Evolutionary conservation across 176 grass and related monocot genomes (phyloP), one percentile per base, ranked within the genome.

Genomic region (Secale cereale): DNA sequence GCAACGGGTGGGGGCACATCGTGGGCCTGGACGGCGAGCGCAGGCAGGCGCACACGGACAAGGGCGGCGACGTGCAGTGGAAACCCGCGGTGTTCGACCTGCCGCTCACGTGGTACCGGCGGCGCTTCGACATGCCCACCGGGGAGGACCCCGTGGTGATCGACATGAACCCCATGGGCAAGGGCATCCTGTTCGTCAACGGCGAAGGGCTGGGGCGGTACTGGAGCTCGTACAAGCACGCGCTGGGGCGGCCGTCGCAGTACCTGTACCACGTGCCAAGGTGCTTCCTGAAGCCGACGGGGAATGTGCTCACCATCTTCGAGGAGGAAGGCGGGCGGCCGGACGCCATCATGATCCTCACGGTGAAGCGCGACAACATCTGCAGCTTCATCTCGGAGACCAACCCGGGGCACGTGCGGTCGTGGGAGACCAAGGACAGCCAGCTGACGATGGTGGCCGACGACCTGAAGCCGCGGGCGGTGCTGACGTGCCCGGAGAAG

Each of bases 311-410:
- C 35, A 64, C 92, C 16, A 0, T 99, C 27, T 99, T 94, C 69
- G 97, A 99, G 89, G 97, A 99, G 78, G 81, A 91, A 6, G 84
- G 84, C 36, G 93, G 97, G 0, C 75, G 57, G 22, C 91, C 90
- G 6, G 88, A 96, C 33, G 88, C 86, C 11, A 89, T 99, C 37
- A 73, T 94, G 89, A 82, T 99, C 76, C 86, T 94, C 15, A 89
- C 91, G 3, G 97, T 96, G 88, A 94, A 91, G 78, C 87, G 97
- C 25, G 97, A 99, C 90, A 96, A 96, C 83, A 94, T 99, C 63
- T 96, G 97, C 90, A 86, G 86, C 65, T 94, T 94, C 57, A 89
- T 91, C 41, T 91, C 93, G 4, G 93, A 94, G 89, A 64, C 63
- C 6, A 87, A 92, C 83, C 91, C 93, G 8, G 91, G 83, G 14